Base-by-base conservation (phyloP, 1,284 basidiomycete species). In the Xerocomus minutiporus region DNA sequence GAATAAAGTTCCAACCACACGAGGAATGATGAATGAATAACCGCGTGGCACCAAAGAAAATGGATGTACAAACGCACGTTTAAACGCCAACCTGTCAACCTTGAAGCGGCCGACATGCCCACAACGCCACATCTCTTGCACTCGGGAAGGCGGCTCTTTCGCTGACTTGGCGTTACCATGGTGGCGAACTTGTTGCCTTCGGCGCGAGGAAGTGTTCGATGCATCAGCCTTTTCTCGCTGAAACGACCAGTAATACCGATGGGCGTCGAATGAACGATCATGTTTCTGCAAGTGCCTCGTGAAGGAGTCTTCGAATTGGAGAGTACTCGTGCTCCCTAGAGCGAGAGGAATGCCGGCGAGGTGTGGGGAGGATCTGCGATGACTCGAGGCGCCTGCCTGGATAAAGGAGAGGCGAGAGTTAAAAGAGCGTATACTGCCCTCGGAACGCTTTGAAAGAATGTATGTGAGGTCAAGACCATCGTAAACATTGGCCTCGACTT, bases 91-190 rank as follows among this genome's bases (percentile, higher is more conserved):
- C 53, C 79, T 72, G 48, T 79, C 77, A 2, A 88, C 81, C 61
- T 75, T 83, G 68, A 84, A 86, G 51, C 76, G 70, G 28, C 88
- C 88, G 28, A 84, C 76, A 43, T 79, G 71, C n/a, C 78, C 75
- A 61, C 83, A 86, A 51, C 74, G 71, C 86, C 88, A 90, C 52
- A 82, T 71, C 60, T 90, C 87, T 55, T 82, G 79, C 8, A 76
- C 68, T 31, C 79, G 76, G 3, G 80, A 67, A 31, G 66, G 61
- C 73, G 81, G 79, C n/a, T 69, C 65, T 45, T 59, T 64, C 13
- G 47, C 59, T 8, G 52, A 53, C 52, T 65, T 68, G 40, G 69
- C 66, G 34, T 63, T 56, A 29, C 51, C 51, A 42, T 54, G 36
- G 12, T 51, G 52, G 11, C 56, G 53, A 5, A 51, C 31, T 49